Base-by-base conservation (phyloP, 352 stramenopile species). In the Thalassiosira allenii region DNA sequence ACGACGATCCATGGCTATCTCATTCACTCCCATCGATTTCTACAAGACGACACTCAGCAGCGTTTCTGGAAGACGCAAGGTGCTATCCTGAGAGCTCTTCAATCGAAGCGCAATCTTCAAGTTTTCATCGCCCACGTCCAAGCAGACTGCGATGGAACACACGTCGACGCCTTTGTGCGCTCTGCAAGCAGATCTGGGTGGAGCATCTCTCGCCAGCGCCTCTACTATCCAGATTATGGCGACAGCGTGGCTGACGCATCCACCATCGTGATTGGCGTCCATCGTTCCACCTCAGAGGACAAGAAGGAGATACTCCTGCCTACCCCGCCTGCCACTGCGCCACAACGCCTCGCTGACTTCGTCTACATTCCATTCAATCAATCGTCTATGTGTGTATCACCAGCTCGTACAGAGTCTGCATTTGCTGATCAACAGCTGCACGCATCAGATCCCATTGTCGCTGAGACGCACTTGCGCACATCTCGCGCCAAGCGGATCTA, bases 61-160 rank as follows among this genome's bases (percentile, higher is more conserved):
- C 2, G 20, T 11, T 81, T 75, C 57, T 81, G 62, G 72, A 2
- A 59, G 6, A 32, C 41, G 1, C 72, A 81, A 44, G 14, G 30
- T 1, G 12, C n/a, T 0, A 81, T 81, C 27, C 27, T 75, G 12
- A 9, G 29, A 22, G n/a, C 44, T 33, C 14, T 65, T 2, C 52
- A 23, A 1, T 29, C 22, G 9, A 27, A 57, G 5, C 52, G 41
- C 2, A 1, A 12, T 3, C 40, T 75, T 23, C 33, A 49, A 11
- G 22, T 66, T 1, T 65, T 75, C 9, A 30, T 56, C 1, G 54
- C 25, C 0, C 32, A 2, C 2, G 4, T 59, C 1, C 27, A 30
- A 29, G 17, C 22, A 22, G 8, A 12, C 6, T n/a, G n/a, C n/a
- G n/a, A n/a, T n/a, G n/a, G n/a, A n/a, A n/a, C n/a, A n/a, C n/a